These are phyloP conservation scores for Neurospora intermedia DNA, from an alignment of 495 filamentous ascomycete genomes.

Conservation along the genomic window DNA sequence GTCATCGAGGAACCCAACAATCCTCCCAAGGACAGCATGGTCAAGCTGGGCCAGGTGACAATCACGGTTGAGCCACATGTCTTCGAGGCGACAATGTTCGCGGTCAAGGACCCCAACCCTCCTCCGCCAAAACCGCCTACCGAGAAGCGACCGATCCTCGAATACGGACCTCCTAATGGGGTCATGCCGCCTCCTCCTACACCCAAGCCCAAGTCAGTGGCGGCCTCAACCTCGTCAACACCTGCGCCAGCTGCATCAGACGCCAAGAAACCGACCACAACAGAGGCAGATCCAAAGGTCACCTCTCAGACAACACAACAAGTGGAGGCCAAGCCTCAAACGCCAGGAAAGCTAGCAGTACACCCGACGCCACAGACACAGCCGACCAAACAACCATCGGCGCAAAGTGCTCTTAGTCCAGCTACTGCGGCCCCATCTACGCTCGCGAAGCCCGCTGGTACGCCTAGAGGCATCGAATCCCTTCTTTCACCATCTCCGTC, in stretches of 20 bases:
- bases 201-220: slow-evolving; percentile 23
- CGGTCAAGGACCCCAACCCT: slow-evolving; percentile 62
- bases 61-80: slow-evolving; percentile 85
- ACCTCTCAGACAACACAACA: slow-evolving; percentile 8
- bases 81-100: slow-evolving; percentile 78
- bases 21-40: slow-evolving; percentile 79
- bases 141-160: slow-evolving; percentile 49
- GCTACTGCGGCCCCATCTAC: slow-evolving; percentile 25
- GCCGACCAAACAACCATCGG: slow-evolving; percentile 12
- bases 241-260: slow-evolving; percentile 7
- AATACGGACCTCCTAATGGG: slow-evolving; percentile 57
- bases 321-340: slow-evolving; percentile 2
- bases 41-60: slow-evolving; percentile 66
- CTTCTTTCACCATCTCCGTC: slow-evolving; percentile 13
- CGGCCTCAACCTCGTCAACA: slow-evolving; percentile 9
- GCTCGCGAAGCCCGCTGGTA: slow-evolving; percentile 11
- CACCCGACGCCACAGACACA: slow-evolving; percentile 7
- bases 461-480: slow-evolving; percentile 23
- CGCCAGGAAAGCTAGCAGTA: not conserved
- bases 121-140: slow-evolving; percentile 15
- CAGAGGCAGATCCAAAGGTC: slow-evolving; percentile 11
- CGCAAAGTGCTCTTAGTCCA: slow-evolving; percentile 18
- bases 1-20: slow-evolving; percentile 60
- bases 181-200: slow-evolving; percentile 45
- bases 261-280: slow-evolving; percentile 5